phyloP scores from a whole-genome alignment of 768 basidiomycete genomes.

The Chlorophyllum brunneum region DNA sequence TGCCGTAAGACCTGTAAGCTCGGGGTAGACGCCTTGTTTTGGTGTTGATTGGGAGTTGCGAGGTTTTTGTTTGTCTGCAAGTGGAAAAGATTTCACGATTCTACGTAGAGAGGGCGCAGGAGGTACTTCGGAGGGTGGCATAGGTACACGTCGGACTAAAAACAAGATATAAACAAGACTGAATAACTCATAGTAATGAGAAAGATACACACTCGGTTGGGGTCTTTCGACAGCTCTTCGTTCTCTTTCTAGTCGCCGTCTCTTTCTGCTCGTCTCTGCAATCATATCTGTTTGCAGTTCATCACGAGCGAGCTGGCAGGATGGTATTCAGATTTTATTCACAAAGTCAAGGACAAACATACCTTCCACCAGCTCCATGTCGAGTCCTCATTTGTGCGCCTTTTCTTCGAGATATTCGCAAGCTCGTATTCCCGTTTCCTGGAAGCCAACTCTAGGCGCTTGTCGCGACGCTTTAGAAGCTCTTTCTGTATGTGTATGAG shows the following conservation, averaged over 20 bases:
- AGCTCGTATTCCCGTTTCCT: slow-evolving; percentile 68
- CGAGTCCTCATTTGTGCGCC: slow-evolving; percentile 66
- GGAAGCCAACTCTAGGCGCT: slow-evolving; percentile 77
- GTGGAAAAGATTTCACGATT: slow-evolving; percentile 58
- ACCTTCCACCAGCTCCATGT: slow-evolving; percentile 95
- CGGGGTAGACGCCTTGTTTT: slow-evolving; percentile 36
- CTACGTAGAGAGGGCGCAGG: slow-evolving; percentile 63
- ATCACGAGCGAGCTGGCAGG: slow-evolving; percentile 62
- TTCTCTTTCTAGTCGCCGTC: slow-evolving; percentile 81
- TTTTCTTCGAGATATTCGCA: slow-evolving; percentile 54
- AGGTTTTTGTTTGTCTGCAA: slow-evolving; percentile 24
- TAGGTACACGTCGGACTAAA: slow-evolving; percentile 58
- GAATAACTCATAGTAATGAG: neutral
- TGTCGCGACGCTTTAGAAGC: slow-evolving; percentile 72
- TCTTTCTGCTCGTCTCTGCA: slow-evolving; percentile 83
- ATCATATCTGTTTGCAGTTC: slow-evolving; percentile 85
- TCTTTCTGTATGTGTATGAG: slow-evolving; percentile 77
- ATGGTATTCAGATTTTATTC: neutral
- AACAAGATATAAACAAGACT: neutral
- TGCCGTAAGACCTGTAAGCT: slow-evolving; percentile 42
- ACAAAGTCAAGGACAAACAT: slow-evolving; percentile 16
- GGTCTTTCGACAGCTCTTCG: slow-evolving; percentile 76
- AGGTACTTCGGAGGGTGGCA: slow-evolving; percentile 38
- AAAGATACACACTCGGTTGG: slow-evolving; percentile 52
- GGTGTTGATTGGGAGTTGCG: slow-evolving; percentile 18